These are phyloP conservation scores for Rusavskia elegans DNA, from an alignment of 495 filamentous ascomycete species.

Conservation along the genomic window DNA sequence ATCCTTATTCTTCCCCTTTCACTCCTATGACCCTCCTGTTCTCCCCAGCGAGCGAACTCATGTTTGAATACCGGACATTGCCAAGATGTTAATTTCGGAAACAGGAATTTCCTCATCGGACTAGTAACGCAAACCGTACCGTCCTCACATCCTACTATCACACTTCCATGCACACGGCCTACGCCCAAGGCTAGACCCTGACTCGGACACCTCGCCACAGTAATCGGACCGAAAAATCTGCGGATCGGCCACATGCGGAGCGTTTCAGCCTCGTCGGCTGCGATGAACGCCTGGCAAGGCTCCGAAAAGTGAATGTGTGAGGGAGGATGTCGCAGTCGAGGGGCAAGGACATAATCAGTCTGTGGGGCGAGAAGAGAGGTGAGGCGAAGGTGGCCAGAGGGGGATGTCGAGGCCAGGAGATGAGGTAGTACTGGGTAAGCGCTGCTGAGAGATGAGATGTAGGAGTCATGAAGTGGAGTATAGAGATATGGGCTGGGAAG, in stretches of 20 bases:
- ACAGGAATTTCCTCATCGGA: constrained; percentile 36
- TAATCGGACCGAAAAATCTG: constrained; percentile 37
- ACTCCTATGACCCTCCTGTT: not conserved
- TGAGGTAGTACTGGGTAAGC: constrained; percentile 45
- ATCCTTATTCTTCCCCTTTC: constrained; percentile 30
- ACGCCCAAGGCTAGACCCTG: constrained; percentile 24
- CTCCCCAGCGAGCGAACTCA: constrained; percentile 32
- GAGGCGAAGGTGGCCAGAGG: constrained; percentile 43
- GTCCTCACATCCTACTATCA: constrained; percentile 39
- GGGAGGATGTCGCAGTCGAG: not conserved
- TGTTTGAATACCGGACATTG: constrained; percentile 48
- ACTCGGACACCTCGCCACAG: constrained; percentile 19
- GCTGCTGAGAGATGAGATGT: constrained; percentile 38
- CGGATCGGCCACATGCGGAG: constrained; percentile 35
- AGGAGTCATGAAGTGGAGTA: constrained; percentile 40
- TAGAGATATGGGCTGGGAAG: constrained; percentile 33
- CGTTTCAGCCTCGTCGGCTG: constrained; percentile 41
- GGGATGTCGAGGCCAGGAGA: constrained; percentile 34
- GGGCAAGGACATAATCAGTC: constrained; percentile 27
- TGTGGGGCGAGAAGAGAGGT: constrained; percentile 41
- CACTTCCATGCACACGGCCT: constrained; percentile 35
- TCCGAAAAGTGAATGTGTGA: not conserved
- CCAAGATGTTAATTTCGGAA: constrained; percentile 35
- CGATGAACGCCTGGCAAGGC: constrained; percentile 1
- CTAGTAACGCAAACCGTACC: constrained; percentile 40